A percentile compares a stretch with the other conserved stretches of the same genome.
phyloP scores from a whole-genome alignment of 2,329 filamentous ascomycete genomes.

The Cladosporium sp. region DNA sequence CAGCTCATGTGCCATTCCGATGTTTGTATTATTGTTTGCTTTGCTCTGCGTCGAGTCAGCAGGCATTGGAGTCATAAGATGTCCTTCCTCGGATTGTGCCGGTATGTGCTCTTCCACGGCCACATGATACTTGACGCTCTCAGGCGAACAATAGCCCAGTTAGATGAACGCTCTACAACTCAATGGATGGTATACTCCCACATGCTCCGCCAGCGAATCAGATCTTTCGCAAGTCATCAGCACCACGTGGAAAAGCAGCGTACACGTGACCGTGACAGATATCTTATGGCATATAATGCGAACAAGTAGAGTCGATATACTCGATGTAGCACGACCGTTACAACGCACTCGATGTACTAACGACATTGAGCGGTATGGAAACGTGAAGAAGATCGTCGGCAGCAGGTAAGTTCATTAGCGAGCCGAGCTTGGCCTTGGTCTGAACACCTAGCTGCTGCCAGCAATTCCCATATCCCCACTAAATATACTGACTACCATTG shows the following conservation, averaged over 20 bases:
- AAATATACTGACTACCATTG: constrained; percentile 3
- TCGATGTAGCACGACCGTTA: neutral
- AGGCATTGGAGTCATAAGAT: neutral
- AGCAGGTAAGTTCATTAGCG: neutral
- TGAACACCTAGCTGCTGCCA: constrained; percentile 1
- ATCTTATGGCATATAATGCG: too few relatives aligned
- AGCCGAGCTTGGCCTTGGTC: constrained; percentile 6
- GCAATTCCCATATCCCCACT: constrained; percentile 6
- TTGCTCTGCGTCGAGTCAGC: neutral
- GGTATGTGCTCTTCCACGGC: neutral
- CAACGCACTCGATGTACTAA: neutral
- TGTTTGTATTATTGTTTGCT: neutral
- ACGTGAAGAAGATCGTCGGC: constrained; percentile 12
- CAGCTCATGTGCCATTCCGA: neutral
- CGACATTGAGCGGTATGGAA: neutral
- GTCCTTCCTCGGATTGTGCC: neutral
- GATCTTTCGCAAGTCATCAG: neutral
- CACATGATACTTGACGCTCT: neutral
- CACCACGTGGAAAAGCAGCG: neutral
- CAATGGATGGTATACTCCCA: neutral
- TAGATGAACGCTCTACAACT: neutral
- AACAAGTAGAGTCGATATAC: neutral
- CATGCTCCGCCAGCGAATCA: neutral
- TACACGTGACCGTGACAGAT: neutral
- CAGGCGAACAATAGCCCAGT: neutral